Evolutionary conservation across 2,329 filamentous ascomycete genomes (phyloP), one percentile per base, ranked within the genome.

Genomic region (Metarhizium sp.): DNA sequence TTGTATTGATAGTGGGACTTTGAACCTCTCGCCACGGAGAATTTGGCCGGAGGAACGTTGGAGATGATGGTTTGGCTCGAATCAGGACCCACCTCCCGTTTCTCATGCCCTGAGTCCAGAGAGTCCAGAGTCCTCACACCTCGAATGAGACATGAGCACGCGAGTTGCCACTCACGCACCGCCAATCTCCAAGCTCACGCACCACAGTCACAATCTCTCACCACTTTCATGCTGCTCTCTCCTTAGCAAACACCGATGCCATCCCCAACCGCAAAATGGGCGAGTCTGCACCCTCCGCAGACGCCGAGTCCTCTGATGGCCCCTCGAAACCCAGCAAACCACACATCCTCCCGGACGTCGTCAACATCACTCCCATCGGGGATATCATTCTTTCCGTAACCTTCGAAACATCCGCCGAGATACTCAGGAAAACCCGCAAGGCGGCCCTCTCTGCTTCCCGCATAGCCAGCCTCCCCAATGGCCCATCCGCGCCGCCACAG

Each of bases 371-470:
- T 25, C 61, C 74, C 4, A 70, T 73, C 16, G 87, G 87, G 40
- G 84, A 90, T 63, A 68, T 90, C 20, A 66, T 90, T 36, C 76
- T 91, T 14, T 77, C 84, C 58, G 78, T 90, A 40, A 78, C 78
- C 7, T 88, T 90, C 63, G 78, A 84, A 58, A 84, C 80, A 40
- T 81, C 77, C 2, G 71, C 69, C 47, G 70, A 77, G 57, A 75
- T 76, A 48, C 71, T 85, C 64, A 71, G 71, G 53, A 69, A 71
- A 30, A 72, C 70, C 57, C 73, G 70, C 55, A 79, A 69, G 64
- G 74, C 68, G 14, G 60, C 66, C 54, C 51, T 71, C 57, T 58
- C 66, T 50, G 59, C 66, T 51, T 56, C 65, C 55, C 65, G 64
- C 58, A 72, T 68, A 52, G 57, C 64, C 16, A 61, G 63, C 20